phyloP scores from a whole-genome alignment of 768 basidiomycete genomes.

The Candolleomyces aberdarensis region DNA sequence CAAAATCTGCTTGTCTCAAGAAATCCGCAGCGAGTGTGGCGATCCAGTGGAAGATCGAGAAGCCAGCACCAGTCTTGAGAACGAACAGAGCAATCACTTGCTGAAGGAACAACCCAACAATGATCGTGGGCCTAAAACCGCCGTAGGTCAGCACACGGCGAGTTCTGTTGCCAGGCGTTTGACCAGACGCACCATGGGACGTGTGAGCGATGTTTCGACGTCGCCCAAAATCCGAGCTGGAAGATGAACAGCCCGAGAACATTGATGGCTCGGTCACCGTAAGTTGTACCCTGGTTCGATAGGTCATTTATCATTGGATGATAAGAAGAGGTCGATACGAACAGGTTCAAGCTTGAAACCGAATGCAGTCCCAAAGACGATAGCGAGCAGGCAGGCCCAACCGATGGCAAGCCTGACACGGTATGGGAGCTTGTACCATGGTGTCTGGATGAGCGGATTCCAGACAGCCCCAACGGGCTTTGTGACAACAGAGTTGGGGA shows the following conservation, averaged over 20 bases:
- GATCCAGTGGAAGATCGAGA: conserved; percentile 80
- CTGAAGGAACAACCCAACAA: conserved; percentile 83
- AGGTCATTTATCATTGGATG: conserved; percentile 3
- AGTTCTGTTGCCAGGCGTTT: background rate
- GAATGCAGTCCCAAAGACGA: conserved; percentile 85
- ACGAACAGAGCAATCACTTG: conserved; percentile 88
- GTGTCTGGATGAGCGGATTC: conserved; percentile 59
- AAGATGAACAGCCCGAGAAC: conserved; percentile 79
- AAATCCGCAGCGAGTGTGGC: conserved; percentile 81
- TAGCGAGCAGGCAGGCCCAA: conserved; percentile 72
- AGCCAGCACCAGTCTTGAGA: conserved; percentile 80
- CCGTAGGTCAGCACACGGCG: background rate
- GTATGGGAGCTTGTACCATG: conserved; percentile 60
- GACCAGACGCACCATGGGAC: conserved; percentile 64
- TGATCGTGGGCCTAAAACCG: conserved; percentile 64
- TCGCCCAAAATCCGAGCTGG: conserved; percentile 69
- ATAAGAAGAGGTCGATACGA: conserved; percentile 25
- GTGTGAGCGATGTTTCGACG: conserved; percentile 57
- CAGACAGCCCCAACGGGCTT: conserved; percentile 72
- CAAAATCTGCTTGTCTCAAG: conserved; percentile 61
- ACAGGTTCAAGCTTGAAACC: conserved; percentile 66
- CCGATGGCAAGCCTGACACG: conserved; percentile 58
- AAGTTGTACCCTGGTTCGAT: conserved; percentile 41
- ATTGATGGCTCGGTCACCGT: conserved; percentile 78
- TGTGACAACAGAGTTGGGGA: conserved; percentile 68